A percentile compares a stretch with the other conserved stretches of the same genome.
Conservation (phyloP, 495 filamentous ascomycete genomes). For the Annulohypoxylon moriforme region DNA sequence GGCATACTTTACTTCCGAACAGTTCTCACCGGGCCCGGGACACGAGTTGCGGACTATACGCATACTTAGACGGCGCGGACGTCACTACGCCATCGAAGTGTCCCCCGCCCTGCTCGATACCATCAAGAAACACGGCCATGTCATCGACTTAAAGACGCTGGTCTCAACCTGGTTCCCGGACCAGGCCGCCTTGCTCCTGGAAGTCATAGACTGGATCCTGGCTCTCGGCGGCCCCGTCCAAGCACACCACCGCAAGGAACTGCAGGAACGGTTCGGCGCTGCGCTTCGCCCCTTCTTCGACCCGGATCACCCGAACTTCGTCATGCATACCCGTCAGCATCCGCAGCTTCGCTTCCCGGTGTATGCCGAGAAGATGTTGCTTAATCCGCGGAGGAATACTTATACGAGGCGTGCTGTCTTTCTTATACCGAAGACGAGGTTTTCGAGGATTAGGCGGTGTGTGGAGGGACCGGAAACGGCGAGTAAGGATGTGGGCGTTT, state of each 20-base stretch:
- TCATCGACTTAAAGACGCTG: constrained; percentile 15
- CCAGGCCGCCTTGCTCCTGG: constrained; percentile 14
- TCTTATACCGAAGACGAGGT: background rate
- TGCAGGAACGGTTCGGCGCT: constrained; percentile 9
- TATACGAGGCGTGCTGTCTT: background rate
- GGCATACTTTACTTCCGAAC: background rate
- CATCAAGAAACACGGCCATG: background rate
- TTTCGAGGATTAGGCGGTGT: background rate
- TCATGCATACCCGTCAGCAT: background rate
- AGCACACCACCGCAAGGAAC: constrained; percentile 2
- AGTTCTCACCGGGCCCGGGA: background rate
- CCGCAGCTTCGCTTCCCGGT: background rate
- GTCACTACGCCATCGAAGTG: background rate
- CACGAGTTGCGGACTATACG: background rate
- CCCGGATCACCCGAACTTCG: constrained; percentile 11
- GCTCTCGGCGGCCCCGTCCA: constrained; percentile 18
- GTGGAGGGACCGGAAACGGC: background rate
- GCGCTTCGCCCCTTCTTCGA: constrained; percentile 27
- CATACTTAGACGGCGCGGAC: background rate
- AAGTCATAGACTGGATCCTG: constrained; percentile 36
- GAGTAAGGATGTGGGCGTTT: background rate
- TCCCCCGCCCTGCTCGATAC: background rate
- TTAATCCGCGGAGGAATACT: background rate
- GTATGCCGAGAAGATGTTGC: background rate
- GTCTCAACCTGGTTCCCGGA: constrained; percentile 29